Percentiles rank a stretch among this genome's conserved stretches.
Evolutionary conservation across 306 rosid species (phyloP).

Genomic region (Quercus agrifolia): DNA sequence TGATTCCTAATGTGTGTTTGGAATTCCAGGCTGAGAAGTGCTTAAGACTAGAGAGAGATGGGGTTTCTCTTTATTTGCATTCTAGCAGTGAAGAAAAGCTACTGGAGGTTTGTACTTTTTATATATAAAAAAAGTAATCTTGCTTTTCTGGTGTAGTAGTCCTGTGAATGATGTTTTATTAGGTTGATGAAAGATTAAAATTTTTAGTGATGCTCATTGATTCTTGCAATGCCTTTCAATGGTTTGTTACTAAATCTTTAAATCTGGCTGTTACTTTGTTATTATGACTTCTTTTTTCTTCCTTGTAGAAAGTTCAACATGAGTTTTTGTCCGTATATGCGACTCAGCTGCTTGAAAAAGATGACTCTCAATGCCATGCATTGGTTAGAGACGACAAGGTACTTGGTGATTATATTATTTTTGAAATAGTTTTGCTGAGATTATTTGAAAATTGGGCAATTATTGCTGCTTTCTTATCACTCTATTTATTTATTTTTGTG

Average conservation of each 20-base stretch:
- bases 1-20: background rate
- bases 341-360: slow-evolving; percentile 84
- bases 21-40: slow-evolving; percentile 45
- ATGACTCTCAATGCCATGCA: slow-evolving; percentile 86
- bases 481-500: background rate
- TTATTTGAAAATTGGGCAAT: background rate
- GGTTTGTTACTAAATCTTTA: background rate
- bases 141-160: background rate
- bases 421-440: background rate
- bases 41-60: slow-evolving; percentile 44
- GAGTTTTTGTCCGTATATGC: slow-evolving; percentile 72
- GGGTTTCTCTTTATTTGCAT: slow-evolving; percentile 41
- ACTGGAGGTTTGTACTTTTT: slow-evolving; percentile 4
- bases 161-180: background rate
- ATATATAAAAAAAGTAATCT: too few relatives aligned
- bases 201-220: background rate
- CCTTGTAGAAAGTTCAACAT: slow-evolving; percentile 66
- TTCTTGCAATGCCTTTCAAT: background rate
- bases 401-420: slow-evolving; percentile 1
- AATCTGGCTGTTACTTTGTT: background rate
- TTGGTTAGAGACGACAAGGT: slow-evolving; percentile 91
- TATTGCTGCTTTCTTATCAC: slow-evolving; percentile 8
- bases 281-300: slow-evolving; percentile 10
- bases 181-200: background rate
- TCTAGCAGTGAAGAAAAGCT: slow-evolving; percentile 40